Percentiles rank a stretch among this genome's conserved stretches.
Conservation (phyloP, 2,329 filamentous ascomycete species). For the Polytolypa hystricis region DNA sequence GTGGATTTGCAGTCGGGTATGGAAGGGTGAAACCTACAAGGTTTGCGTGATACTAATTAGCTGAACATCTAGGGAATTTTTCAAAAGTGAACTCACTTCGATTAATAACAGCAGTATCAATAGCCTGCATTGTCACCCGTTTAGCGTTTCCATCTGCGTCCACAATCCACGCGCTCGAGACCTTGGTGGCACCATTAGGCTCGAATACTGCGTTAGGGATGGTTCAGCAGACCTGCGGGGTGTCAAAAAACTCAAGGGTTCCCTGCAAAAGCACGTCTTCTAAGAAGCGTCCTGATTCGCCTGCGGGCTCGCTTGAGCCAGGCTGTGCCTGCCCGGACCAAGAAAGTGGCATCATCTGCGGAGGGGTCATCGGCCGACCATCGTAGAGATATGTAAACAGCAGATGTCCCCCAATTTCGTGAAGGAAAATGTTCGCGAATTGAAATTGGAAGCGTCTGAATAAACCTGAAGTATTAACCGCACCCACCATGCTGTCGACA, state of each 20-base stretch:
- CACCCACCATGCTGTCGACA: constrained; percentile 2
- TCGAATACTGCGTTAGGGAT: background rate
- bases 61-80: too few relatives aligned
- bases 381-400: constrained; percentile 4
- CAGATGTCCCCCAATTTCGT: constrained; percentile 3
- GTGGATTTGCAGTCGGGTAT: too few relatives aligned
- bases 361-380: background rate
- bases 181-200: background rate
- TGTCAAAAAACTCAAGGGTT: constrained; percentile 1
- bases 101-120: background rate
- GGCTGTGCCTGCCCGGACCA: background rate
- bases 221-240: background rate
- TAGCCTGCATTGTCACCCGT: background rate
- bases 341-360: background rate
- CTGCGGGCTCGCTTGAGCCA: too few relatives aligned
- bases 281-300: background rate
- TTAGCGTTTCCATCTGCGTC: background rate
- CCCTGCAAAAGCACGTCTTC: constrained; percentile 1
- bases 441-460: constrained; percentile 3
- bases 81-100: constrained; percentile 6
- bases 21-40: too few relatives aligned
- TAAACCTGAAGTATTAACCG: background rate
- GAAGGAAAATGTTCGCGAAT: constrained; percentile 1
- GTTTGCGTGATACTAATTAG: too few relatives aligned
- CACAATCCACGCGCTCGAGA: constrained; percentile 2